Base-by-base conservation (phyloP, 2,329 filamentous ascomycete genomes). In the Fusarium beomiforme region DNA sequence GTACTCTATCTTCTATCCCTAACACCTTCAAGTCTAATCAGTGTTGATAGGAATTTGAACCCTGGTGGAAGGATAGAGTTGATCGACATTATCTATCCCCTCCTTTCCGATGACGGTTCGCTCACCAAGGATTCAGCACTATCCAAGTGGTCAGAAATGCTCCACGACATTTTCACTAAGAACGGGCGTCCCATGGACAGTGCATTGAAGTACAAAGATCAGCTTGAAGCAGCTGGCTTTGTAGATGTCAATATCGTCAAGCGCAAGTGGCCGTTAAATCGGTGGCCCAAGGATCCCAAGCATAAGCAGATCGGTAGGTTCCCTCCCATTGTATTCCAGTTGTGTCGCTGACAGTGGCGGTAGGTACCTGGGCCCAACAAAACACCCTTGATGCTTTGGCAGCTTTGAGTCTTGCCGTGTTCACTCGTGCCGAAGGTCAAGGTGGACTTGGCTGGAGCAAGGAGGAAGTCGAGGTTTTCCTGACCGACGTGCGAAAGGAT, bases 81-180 rank as follows among this genome's bases (percentile, higher is more conserved):
- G 10, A 69, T 69, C 5, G 69, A 72, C 16, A 67, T 69, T 11
- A 31, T 72, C 33, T 72, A 72, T 9, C 69, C 60, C 2, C 33
- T 66, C 1, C n/a, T 39, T 13, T 67, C 56, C 8, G 69, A 72
- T 13, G 69, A 72, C 2, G 64, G 36, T 0, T 60, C 57, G 0
- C 46, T 72, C 0, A 34, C 41, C 1, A 29, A 67, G 11, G 58
- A 58, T 13, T 66, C 60, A 0, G 59, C 64, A 0, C 12, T 69
- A 1, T 51, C 12, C 19, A 69, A 57, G 29, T 72, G 69, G 69
- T 55, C 64, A 4, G 31, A 43, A 0, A 6, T 69, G 3, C 50
- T 72, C 1, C 64, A 57, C 3, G 43, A 44, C 1, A 37, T 43
- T 1, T 71, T 71, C 10, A 34, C 53, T 2, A 31, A 31, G 3